Base-by-base conservation (phyloP, 306 rosid species). In the Hippophae tibetana region DNA sequence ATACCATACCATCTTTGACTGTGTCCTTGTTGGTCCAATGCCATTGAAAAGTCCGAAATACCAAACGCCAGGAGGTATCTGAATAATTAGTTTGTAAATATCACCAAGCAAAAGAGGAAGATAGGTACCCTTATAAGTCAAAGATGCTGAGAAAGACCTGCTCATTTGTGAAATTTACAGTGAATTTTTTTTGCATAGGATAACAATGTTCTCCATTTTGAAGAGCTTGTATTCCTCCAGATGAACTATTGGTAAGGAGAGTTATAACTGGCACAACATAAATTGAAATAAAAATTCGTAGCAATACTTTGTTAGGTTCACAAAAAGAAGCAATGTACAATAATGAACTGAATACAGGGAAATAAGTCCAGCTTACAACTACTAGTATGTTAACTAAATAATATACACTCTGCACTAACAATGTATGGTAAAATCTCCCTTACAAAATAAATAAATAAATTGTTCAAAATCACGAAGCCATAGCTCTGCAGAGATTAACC, bases 21-120 rank as follows among this genome's bases (percentile, higher is more conserved):
- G 99, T 38, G 99, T 83, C 73, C 97, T 82, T 52, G 85, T 56
- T 51, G 84, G 61, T 72, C 97, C 99, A 60, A 88, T 75, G 68
- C 99, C 99, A 53, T 92, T 92, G 85, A 92, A 92, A 63, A 92
- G 78, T 65, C 99, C 99, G 54, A 92, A 80, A 72, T 85, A 88
- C 90, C 95, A 92, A 68, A 79, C 88, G 58, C 99, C 99, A 70
- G 97, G 81, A 78, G 95, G 74, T 80, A 92, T 88, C 99, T 92
- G 83, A 71, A 80, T 47, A 72, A 69, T 38, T 73, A 52, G 47
- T 53, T 63, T 41, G 42, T 49, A 61, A 51, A 45, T 18, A 23
- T 47, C 38, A 44, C 57, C 58, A 44, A 47, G 43, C 56, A 58
- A 56, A 12, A 18, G 55, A 11, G 5, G 23, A 51, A 45, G 18